Evolutionary conservation across 805 yeast species (phyloP).

Genomic region (Brettanomyces custersianus): DNA sequence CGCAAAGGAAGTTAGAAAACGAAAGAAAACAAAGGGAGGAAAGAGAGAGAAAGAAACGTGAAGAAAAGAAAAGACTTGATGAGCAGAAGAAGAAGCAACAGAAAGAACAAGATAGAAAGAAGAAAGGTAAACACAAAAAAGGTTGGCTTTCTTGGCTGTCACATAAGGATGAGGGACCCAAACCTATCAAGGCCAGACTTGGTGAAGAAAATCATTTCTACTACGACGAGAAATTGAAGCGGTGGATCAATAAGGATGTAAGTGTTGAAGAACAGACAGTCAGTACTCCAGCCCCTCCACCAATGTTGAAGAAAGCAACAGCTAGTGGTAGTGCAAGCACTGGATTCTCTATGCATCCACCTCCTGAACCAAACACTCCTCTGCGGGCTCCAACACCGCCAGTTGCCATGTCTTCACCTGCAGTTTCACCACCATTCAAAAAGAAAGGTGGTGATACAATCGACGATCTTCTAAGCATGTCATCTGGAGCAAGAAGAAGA

Average conservation of each 20-base stretch:
- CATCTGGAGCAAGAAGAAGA: slow-evolving; percentile 21
- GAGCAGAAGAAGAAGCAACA: slow-evolving; percentile 8
- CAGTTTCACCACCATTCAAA: slow-evolving; percentile 25
- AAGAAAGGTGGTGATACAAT: slow-evolving; percentile 13
- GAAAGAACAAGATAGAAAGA: slow-evolving; percentile 16
- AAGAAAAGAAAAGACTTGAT: slow-evolving; percentile 12
- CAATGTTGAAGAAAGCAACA: slow-evolving; percentile 31
- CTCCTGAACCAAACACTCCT: neutral
- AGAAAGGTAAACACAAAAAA: slow-evolving; percentile 13
- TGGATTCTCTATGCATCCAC: slow-evolving; percentile 13
- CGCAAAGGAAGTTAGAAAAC: too few relatives aligned
- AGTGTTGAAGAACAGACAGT: slow-evolving; percentile 55
- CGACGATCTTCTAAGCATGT: slow-evolving; percentile 21
- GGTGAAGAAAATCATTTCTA: slow-evolving; percentile 70
- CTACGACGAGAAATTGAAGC: slow-evolving; percentile 73
- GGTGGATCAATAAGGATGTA: slow-evolving; percentile 76
- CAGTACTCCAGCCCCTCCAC: slow-evolving; percentile 59
- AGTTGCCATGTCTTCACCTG: slow-evolving; percentile 10
- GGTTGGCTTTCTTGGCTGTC: slow-evolving; percentile 60
- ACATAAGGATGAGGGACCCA: slow-evolving; percentile 50
- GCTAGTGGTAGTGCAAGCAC: slow-evolving; percentile 13
- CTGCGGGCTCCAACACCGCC: neutral
- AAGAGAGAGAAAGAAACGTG: slow-evolving; percentile 24
- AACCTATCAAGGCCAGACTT: slow-evolving; percentile 74
- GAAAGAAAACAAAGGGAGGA: slow-evolving; percentile 18